These are phyloP conservation scores for Cryptosporidium xiaoi DNA, from an alignment of 169 alveolate species.

Conservation along the genomic window DNA sequence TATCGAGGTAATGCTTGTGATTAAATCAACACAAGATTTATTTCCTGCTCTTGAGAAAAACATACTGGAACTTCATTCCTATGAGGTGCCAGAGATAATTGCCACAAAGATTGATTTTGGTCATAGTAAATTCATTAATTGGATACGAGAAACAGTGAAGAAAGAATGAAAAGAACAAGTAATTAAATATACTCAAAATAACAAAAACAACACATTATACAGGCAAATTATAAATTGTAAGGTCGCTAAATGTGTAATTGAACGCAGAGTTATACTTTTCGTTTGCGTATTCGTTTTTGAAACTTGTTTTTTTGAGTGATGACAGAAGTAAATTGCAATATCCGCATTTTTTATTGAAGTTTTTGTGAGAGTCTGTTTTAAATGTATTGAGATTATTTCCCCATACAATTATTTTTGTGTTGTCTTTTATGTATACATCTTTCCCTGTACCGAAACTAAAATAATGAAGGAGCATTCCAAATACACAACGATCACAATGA, in stretches of 20 bases:
- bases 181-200: background rate
- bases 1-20: conserved; percentile 24
- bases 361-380: conserved; percentile 12
- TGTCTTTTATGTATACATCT: conserved; percentile 5
- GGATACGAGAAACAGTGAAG: conserved; percentile 33
- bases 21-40: conserved; percentile 20
- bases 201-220: background rate
- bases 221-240: conserved; percentile 25
- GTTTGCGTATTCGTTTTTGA: background rate
- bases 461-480: conserved; percentile 58
- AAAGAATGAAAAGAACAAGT: background rate
- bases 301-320: background rate
- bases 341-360: conserved; percentile 39
- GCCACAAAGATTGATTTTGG: conserved; percentile 25
- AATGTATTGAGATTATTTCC: conserved; percentile 57
- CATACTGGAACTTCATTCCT: conserved; percentile 23
- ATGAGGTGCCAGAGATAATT: conserved; percentile 65
- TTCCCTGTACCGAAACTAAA: conserved; percentile 37
- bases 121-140: conserved; percentile 25
- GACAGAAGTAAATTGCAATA: conserved; percentile 20
- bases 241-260: conserved; percentile 40
- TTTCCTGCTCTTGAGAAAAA: conserved; percentile 5
- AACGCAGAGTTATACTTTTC: conserved; percentile 10
- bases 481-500: conserved; percentile 69
- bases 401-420: conserved; percentile 40